Conservation (phyloP, 495 filamentous ascomycete genomes). For the Amorphotheca resinae region DNA sequence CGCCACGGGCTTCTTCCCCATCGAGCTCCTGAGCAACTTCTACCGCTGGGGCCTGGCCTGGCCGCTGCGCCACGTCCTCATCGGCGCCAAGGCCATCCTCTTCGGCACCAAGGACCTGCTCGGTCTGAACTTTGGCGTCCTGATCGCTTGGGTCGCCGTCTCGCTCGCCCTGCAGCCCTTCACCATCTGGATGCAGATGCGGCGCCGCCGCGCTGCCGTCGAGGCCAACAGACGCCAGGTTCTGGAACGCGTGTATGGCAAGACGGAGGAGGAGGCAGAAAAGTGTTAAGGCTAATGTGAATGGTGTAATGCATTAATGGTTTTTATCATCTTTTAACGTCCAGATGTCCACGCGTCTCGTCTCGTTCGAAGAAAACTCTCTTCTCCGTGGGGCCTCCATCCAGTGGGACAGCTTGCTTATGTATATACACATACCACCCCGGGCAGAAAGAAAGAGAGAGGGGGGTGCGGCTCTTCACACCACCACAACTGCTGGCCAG, state of each 20-base stretch:
- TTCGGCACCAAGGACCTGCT: slow-evolving; percentile 1
- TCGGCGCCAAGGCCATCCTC: background rate
- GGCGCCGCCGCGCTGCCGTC: background rate
- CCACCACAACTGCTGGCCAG: too few relatives aligned
- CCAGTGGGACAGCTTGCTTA: too few relatives aligned
- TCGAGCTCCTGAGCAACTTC: slow-evolving; percentile 1
- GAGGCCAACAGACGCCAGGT: background rate
- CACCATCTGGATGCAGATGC: slow-evolving; percentile 3
- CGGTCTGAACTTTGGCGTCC: background rate
- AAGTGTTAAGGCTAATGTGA: too few relatives aligned
- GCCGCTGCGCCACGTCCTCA: background rate
- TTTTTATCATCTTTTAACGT: too few relatives aligned
- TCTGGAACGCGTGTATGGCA: background rate
- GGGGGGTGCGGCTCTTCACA: too few relatives aligned
- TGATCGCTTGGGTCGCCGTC: background rate
- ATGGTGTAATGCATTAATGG: too few relatives aligned
- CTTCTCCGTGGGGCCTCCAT: too few relatives aligned
- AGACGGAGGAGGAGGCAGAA: too few relatives aligned
- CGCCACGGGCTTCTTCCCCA: slow-evolving; percentile 1
- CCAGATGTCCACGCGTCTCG: too few relatives aligned
- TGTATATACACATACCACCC: too few relatives aligned
- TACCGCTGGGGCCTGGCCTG: background rate
- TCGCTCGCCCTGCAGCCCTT: slow-evolving; percentile 1
- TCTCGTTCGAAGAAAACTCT: too few relatives aligned
- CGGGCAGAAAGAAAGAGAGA: too few relatives aligned